Conservation (phyloP, 129 eudicot genomes). For the Flaveria robusta region DNA sequence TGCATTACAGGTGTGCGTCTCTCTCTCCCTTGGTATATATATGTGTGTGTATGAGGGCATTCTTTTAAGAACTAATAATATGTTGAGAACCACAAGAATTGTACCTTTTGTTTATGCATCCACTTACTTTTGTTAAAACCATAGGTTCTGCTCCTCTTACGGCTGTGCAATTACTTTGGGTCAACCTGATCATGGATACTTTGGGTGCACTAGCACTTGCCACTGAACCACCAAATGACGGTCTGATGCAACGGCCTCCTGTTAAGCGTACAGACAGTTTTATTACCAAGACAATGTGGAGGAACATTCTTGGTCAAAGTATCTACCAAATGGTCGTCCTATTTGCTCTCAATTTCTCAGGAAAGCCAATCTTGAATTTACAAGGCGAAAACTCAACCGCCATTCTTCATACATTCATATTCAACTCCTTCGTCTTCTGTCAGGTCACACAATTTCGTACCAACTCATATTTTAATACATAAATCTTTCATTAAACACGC, state of each 20-base stretch:
- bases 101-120: too few species aligned
- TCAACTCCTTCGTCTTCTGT: too few species aligned
- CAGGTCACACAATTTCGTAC: too few species aligned
- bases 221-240: constrained; percentile 81
- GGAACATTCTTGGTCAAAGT: constrained; percentile 76
- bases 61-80: too few species aligned
- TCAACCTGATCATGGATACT: constrained; percentile 89
- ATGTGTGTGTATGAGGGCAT: too few species aligned
- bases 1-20: constrained; percentile 63
- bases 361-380: constrained; percentile 52
- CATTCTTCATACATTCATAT: constrained; percentile 52
- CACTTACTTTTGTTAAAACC: background rate
- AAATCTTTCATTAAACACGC: too few species aligned
- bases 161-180: constrained; percentile 87
- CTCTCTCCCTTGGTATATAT: background rate
- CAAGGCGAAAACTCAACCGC: constrained; percentile 53
- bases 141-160: constrained; percentile 89
- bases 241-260: constrained; percentile 75
- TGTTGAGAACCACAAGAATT: too few species aligned
- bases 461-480: too few species aligned
- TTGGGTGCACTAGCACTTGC: constrained; percentile 92
- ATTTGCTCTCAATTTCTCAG: constrained; percentile 55
- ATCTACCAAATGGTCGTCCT: constrained; percentile 66
- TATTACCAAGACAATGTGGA: constrained; percentile 76
- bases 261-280: constrained; percentile 57